A percentile compares a stretch with the other conserved stretches of the same genome.
Evolutionary conservation across 169 alveolate genomes (phyloP).

Genomic region (Eimeria praecox): DNA sequence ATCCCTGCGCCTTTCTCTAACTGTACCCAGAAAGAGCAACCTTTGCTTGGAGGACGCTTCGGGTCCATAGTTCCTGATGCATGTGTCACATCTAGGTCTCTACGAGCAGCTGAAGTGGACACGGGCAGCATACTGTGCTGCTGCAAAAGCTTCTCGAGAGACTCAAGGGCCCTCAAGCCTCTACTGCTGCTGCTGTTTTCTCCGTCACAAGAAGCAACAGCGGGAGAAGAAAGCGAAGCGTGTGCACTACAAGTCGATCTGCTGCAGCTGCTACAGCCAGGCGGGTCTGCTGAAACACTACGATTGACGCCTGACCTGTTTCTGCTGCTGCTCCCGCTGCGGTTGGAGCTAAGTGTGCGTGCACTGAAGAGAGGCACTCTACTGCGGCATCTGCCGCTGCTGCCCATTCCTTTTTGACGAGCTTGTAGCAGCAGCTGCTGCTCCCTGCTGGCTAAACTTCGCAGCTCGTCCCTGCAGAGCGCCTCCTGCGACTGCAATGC

Average conservation of each 20-base stretch:
- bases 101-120: neutral
- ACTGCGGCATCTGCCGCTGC: slow-evolving; percentile 30
- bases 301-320: neutral
- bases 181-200: neutral
- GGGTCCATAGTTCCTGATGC: neutral
- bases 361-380: neutral
- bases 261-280: slow-evolving; percentile 27
- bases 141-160: slow-evolving; percentile 34
- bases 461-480: slow-evolving; percentile 7
- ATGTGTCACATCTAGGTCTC: neutral
- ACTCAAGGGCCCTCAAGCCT: slow-evolving; percentile 21
- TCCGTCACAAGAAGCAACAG: neutral
- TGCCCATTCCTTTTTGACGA: neutral
- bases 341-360: neutral
- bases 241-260: neutral
- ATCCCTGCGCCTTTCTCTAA: neutral
- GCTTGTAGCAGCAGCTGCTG: neutral
- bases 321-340: slow-evolving; percentile 20
- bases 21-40: slow-evolving; percentile 55
- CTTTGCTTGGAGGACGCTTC: neutral
- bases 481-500: slow-evolving; percentile 42
- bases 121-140: slow-evolving; percentile 18
- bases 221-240: neutral
- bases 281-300: slow-evolving; percentile 57
- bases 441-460: neutral